Conservation (phyloP, 768 basidiomycete species). For the Psilocybe subaeruginosa region DNA sequence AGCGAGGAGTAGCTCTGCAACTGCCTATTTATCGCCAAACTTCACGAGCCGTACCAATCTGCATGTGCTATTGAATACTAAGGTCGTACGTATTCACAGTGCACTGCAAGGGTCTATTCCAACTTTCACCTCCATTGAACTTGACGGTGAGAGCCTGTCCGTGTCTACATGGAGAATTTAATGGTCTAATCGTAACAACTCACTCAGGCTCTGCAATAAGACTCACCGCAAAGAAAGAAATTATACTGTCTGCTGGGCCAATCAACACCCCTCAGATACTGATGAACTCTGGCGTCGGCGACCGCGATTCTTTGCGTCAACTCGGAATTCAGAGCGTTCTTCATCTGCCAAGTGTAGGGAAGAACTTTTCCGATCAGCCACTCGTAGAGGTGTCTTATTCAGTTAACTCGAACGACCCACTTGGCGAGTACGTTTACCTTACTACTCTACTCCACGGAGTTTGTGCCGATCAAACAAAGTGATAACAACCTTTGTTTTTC, state of each 20-base stretch:
- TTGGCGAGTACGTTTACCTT: slow-evolving; percentile 17
- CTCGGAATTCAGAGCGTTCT: slow-evolving; percentile 31
- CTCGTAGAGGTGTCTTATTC: slow-evolving; percentile 25
- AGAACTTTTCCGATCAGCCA: slow-evolving; percentile 38
- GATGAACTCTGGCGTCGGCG: slow-evolving; percentile 38
- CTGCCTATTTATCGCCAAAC: slow-evolving; percentile 23
- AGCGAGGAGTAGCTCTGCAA: slow-evolving; percentile 26
- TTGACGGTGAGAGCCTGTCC: slow-evolving; percentile 4
- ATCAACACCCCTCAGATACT: slow-evolving; percentile 39
- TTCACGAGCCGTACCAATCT: slow-evolving; percentile 28
- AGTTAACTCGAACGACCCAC: slow-evolving; percentile 30
- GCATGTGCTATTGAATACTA: slow-evolving; percentile 30
- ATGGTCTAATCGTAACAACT: not conserved
- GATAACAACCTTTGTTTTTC: not conserved
- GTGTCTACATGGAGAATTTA: not conserved
- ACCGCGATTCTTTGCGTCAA: slow-evolving; percentile 18
- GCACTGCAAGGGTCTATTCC: slow-evolving; percentile 2
- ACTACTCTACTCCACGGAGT: no score
- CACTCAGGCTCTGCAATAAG: not conserved
- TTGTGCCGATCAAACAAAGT: no score
- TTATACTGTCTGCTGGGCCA: slow-evolving; percentile 47
- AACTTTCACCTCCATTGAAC: slow-evolving; percentile 4
- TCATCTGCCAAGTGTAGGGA: slow-evolving; percentile 37
- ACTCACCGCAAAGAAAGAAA: slow-evolving; percentile 48
- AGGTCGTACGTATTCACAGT: slow-evolving; percentile 22